These are phyloP conservation scores for Mycena polygramma DNA, from an alignment of 768 basidiomycete species.

Conservation along the genomic window DNA sequence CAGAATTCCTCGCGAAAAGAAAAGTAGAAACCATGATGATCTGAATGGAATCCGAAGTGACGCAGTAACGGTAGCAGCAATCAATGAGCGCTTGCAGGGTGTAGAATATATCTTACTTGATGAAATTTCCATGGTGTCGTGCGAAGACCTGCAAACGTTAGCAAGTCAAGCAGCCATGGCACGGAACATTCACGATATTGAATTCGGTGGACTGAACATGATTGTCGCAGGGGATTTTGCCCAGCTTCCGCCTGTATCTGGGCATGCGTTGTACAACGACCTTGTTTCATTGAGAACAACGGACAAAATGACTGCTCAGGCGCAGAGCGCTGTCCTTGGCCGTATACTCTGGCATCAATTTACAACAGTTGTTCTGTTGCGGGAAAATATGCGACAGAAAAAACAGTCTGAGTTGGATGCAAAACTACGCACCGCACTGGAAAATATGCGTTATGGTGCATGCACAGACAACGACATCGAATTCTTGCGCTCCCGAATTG, in stretches of 20 bases:
- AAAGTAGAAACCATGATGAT: neutral
- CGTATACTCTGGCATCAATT: too few species aligned
- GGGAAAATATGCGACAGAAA: slow-evolving; percentile 49
- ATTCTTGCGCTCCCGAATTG: slow-evolving; percentile 41
- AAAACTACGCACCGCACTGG: slow-evolving; percentile 37
- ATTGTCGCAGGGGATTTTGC: slow-evolving; percentile 52
- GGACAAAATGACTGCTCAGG: neutral
- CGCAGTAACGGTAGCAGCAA: neutral
- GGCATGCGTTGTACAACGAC: slow-evolving; percentile 37
- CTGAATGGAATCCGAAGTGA: slow-evolving; percentile 8
- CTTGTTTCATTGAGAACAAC: slow-evolving; percentile 10
- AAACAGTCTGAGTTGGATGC: too few species aligned
- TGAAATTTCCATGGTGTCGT: slow-evolving; percentile 53
- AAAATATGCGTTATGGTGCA: slow-evolving; percentile 27
- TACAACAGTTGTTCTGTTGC: slow-evolving; percentile 48
- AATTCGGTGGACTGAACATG: too few species aligned
- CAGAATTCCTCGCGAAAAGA: neutral
- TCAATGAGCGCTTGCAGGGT: slow-evolving; percentile 22
- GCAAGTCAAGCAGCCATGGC: slow-evolving; percentile 38
- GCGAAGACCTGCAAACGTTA: slow-evolving; percentile 43
- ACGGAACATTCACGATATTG: slow-evolving; percentile 25
- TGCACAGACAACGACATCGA: slow-evolving; percentile 32
- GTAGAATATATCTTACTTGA: slow-evolving; percentile 52
- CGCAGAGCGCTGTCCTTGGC: too few species aligned
- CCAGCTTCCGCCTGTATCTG: slow-evolving; percentile 44